phyloP scores from a whole-genome alignment of 805 yeast genomes.

The Sugiyamaella chiloensis region DNA sequence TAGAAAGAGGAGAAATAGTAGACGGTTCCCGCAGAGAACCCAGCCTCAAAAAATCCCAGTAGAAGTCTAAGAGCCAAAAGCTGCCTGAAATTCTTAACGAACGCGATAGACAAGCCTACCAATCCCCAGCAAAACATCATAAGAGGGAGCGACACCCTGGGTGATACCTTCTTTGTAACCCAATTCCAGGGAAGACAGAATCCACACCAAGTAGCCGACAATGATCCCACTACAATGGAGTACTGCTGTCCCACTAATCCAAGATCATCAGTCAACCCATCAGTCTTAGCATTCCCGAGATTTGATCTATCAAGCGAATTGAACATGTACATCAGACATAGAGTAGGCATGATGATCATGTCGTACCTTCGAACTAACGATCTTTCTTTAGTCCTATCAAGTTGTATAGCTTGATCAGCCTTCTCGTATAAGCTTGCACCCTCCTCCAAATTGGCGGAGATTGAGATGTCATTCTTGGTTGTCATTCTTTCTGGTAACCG shows the following conservation, averaged over 20 bases:
- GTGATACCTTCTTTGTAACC: constrained; percentile 35
- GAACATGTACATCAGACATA: constrained; percentile 67
- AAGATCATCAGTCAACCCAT: constrained; percentile 59
- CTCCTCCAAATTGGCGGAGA: neutral
- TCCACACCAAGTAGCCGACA: constrained; percentile 60
- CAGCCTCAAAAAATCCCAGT: constrained; percentile 61
- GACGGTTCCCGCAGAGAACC: constrained; percentile 42
- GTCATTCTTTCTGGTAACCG: too few species aligned
- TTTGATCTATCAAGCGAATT: constrained; percentile 81
- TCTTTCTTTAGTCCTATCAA: neutral
- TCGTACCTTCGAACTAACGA: constrained; percentile 51
- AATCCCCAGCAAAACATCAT: constrained; percentile 40
- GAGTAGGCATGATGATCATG: constrained; percentile 69
- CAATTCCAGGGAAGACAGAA: constrained; percentile 42
- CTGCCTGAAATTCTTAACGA: constrained; percentile 49
- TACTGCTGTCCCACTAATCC: constrained; percentile 55
- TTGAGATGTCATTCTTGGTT: neutral
- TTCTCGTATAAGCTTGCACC: neutral
- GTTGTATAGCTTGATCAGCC: neutral
- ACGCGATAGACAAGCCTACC: constrained; percentile 35
- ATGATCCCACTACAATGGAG: constrained; percentile 65
- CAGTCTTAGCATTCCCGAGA: constrained; percentile 72
- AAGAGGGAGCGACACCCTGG: constrained; percentile 37
- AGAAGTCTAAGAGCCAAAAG: constrained; percentile 60
- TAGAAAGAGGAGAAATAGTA: constrained; percentile 40